Evolutionary conservation across 345 rosid genomes (phyloP), one percentile per base, ranked within the genome.

Genomic region (Camelina hispida): DNA sequence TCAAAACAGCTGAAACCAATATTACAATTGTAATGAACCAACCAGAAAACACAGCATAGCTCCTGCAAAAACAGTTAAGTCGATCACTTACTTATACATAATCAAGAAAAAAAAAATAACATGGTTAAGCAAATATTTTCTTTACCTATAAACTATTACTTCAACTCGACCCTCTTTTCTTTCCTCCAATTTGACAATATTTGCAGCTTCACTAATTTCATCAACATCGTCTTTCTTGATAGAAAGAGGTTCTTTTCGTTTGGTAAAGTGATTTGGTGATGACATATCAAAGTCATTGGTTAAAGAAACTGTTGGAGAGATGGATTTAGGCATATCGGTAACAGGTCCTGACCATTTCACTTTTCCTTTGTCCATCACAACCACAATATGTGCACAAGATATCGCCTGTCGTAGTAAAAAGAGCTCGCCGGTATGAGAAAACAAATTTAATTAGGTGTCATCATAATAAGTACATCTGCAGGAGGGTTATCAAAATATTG

Each of bases 141-240:
- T 81, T 81, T 84, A 93, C 98, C 86, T 87, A 86, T 93, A 93
- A 37, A 91, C 91, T 63, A 47, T 15, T 68, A 85, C 68, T 83
- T 93, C 94, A 73, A 93, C 95, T 74, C 74, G 89, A 35, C 98
- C 98, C 66, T 87, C 96, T 78, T 91, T 89, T 74, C 98, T 86
- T 68, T 66, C 74, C 85, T 93, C 97, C 69, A 68, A 84, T 77
- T 86, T 85, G 48, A 87, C 63, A 17, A 80, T 82, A 69, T 91
- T 89, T 62, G 81, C 82, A 50, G 78, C 82, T 74, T 68, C 93
- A 37, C 71, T 84, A 12, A 78, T 76, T 72, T 75, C 76, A 52
- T 52, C 38, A 7, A 40, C 62, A 62, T 68, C 65, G 62, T 79
- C 84, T 66, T 65, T 74, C 68, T 82, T 81, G 23, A 48, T 30